These are phyloP conservation scores for Fulvia fulva DNA, from an alignment of 2,329 filamentous ascomycete genomes.

Conservation along the genomic window DNA sequence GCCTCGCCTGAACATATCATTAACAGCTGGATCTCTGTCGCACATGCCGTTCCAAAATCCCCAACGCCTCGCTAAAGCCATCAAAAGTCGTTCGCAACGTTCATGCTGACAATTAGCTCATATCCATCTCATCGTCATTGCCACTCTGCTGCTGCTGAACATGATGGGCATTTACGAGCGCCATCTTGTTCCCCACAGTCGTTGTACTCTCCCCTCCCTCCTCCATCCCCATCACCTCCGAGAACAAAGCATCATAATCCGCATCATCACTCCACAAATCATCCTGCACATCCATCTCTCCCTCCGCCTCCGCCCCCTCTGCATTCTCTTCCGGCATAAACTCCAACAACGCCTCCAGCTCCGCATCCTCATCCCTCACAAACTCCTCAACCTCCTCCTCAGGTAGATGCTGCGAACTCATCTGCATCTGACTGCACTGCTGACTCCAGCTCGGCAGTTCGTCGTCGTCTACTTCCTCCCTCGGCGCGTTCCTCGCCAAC, in stretches of 20 bases:
- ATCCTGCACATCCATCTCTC: slow-evolving; percentile 27
- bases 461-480: slow-evolving; percentile 16
- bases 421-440: slow-evolving; percentile 1
- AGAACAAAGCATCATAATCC: slow-evolving; percentile 61
- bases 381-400: slow-evolving; percentile 39
- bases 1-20: not conserved
- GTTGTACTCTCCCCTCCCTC: too few species aligned
- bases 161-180: not conserved
- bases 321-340: slow-evolving; percentile 35
- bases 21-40: not conserved
- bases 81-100: not conserved
- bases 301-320: slow-evolving; percentile 9
- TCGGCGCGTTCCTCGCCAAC: slow-evolving; percentile 40
- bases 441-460: slow-evolving; percentile 13
- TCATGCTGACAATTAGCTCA: slow-evolving; percentile 16
- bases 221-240: slow-evolving; percentile 57
- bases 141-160: slow-evolving; percentile 17
- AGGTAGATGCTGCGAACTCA: slow-evolving; percentile 7
- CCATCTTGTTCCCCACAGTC: too few species aligned
- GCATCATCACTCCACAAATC: slow-evolving; percentile 53
- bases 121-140: slow-evolving; percentile 37
- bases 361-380: slow-evolving; percentile 41
- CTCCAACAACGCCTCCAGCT: slow-evolving; percentile 44
- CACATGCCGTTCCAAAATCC: slow-evolving; percentile 6
- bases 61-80: slow-evolving; percentile 29